Conservation (phyloP, 495 filamentous ascomycete genomes). For the Chaetomium tenue region DNA sequence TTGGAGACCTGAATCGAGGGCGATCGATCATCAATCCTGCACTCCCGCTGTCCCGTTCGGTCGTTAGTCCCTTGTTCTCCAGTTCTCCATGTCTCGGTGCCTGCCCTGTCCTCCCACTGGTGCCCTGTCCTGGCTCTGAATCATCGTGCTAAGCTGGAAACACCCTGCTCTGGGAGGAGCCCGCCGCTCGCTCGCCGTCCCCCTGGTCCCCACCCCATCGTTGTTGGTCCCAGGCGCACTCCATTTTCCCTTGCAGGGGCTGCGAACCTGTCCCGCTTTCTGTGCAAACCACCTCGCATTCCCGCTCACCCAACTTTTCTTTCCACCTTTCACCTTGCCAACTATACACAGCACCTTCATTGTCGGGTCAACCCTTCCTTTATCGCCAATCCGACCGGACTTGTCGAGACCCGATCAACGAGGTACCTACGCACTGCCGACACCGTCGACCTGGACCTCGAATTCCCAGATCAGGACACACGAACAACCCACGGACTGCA, state of each 20-base stretch:
- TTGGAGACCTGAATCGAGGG: too few species aligned
- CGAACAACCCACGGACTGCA: not conserved
- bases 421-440: too few species aligned
- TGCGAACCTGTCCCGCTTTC: conserved; percentile 1
- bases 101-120: too few species aligned
- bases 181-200: not conserved
- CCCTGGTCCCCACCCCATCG: not conserved
- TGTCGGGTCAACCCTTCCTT: not conserved
- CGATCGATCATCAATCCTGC: too few species aligned
- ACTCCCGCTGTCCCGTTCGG: too few species aligned
- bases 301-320: conserved; percentile 3
- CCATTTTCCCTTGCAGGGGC: conserved; percentile 1
- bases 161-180: too few species aligned
- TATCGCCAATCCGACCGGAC: not conserved
- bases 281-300: conserved; percentile 1
- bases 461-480: not conserved
- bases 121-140: too few species aligned
- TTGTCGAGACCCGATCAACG: not conserved
- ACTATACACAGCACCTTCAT: not conserved
- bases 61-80: too few species aligned
- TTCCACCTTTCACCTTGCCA: not conserved
- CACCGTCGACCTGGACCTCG: not conserved
- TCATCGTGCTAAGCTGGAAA: not conserved
- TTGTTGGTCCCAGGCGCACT: conserved; percentile 1
- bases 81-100: too few species aligned